Base-by-base conservation (phyloP, 331 rosid genomes). In the Rosa hybrid region DNA sequence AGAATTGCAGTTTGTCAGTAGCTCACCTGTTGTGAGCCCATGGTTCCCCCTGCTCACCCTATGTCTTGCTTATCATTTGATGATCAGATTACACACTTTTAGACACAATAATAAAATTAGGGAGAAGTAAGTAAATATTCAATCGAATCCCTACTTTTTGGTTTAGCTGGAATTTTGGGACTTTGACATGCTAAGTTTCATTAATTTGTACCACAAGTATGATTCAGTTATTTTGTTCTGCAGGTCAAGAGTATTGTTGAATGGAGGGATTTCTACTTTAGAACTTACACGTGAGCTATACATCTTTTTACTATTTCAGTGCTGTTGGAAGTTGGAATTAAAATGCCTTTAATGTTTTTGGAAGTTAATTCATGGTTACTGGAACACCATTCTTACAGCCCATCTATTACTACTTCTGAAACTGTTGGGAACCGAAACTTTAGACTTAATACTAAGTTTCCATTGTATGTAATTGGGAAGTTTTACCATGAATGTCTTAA, bases 241-340 rank as follows among this genome's bases (percentile, higher is more conserved):
- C 86, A 94, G 98, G 97, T 94, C 75, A 94, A 94, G 90, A 90
- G 97, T 80, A 77, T 94, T 67, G 93, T 94, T 81, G 98, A 90
- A 48, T 94, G 98, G 98, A 88, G 98, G 82, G 92, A 87, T 81
- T 94, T 94, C 90, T 94, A 94, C 87, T 53, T 72, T 68, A 86
- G 84, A 89, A 82, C 84, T 74, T 92, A 94, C 86, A 92, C 50
- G 98, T 94, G 81, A 92, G 98, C 85, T 68, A 25, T 27, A 67
- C 81, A 56, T 82, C 63, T 77, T 65, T 73, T 21, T 50, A 38
- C 13, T 38, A 50, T 78, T 51, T 68, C 18, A 3, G 27, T 78
- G 56, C 17, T 21, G 65, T 51, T 51, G 27, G 56, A 45, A 25
- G 49, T 30, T 23, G 46, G 30, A 76, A 45, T 16, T 75, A 13